Percentiles rank a stretch among this genome's conserved stretches.
phyloP scores from a whole-genome alignment of 495 filamentous ascomycete genomes.

The Daldinia vernicosa region DNA sequence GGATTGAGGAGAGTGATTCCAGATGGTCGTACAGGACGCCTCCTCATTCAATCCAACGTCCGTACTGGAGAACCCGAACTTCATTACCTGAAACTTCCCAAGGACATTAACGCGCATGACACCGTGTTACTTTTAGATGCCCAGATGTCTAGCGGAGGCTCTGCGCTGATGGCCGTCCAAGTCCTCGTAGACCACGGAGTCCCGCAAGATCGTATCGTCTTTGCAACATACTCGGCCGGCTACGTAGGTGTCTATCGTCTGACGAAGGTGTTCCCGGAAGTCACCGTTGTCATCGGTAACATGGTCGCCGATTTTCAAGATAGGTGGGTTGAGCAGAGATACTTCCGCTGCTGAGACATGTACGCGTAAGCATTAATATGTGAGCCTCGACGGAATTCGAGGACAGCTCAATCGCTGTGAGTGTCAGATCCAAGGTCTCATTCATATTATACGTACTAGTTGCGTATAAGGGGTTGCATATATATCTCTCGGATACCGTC shows the following conservation, averaged over 20 bases:
- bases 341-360: constrained; percentile 74
- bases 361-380: constrained; percentile 25
- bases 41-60: constrained; percentile 89
- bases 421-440: constrained; percentile 4
- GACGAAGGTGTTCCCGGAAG: constrained; percentile 83
- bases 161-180: constrained; percentile 94
- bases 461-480: constrained; percentile 10
- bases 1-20: constrained; percentile 89
- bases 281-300: constrained; percentile 82
- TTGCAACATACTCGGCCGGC: constrained; percentile 88
- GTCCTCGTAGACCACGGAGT: constrained; percentile 95
- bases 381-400: constrained; percentile 3
- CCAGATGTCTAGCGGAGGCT: constrained; percentile 92
- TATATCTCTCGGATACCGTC: neutral
- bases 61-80: constrained; percentile 88
- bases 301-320: constrained; percentile 78
- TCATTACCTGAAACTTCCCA: constrained; percentile 82
- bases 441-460: constrained; percentile 9
- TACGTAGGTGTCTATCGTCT: constrained; percentile 81
- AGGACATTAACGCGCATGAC: constrained; percentile 73
- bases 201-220: constrained; percentile 82
- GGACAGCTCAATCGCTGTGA: neutral
- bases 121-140: constrained; percentile 88
- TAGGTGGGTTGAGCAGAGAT: constrained; percentile 84
- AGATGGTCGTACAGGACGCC: constrained; percentile 86